Percentiles rank a stretch among this genome's conserved stretches.
These are phyloP conservation scores for Bacidia gigantensis DNA, from an alignment of 495 filamentous ascomycete species.

Conservation along the genomic window DNA sequence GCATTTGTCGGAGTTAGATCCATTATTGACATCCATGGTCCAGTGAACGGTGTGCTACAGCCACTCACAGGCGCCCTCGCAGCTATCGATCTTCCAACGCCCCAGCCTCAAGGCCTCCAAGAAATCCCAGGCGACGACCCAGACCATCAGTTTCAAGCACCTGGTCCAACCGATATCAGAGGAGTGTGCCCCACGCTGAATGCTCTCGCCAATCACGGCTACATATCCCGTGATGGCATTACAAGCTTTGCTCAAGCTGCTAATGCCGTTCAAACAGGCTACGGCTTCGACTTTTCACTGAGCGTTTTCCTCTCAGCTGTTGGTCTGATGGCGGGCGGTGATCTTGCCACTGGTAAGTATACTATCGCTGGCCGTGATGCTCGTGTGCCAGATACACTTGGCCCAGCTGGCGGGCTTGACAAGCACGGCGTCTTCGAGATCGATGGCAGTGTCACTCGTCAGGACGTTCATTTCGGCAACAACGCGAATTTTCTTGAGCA, in stretches of 20 bases:
- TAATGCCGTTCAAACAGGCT: conserved; percentile 18
- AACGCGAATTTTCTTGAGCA: conserved; percentile 17
- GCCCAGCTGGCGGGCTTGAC: conserved; percentile 16
- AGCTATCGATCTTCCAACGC: conserved; percentile 12
- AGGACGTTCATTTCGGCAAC: conserved; percentile 19
- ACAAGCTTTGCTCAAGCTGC: conserved; percentile 18
- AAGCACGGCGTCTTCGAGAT: conserved; percentile 19
- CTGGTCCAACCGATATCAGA: conserved; percentile 15
- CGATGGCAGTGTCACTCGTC: conserved; percentile 17
- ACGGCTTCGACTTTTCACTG: conserved; percentile 16
- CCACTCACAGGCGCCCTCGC: conserved; percentile 12
- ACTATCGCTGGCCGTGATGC: conserved; percentile 14
- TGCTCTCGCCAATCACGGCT: conserved; percentile 37
- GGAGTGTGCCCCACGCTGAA: conserved; percentile 36
- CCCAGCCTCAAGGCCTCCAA: conserved; percentile 9
- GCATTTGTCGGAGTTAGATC: too few species aligned
- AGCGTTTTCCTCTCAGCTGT: conserved; percentile 16
- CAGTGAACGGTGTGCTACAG: conserved; percentile 15
- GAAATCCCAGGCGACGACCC: conserved; percentile 13
- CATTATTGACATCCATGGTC: too few species aligned
- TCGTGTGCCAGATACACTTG: conserved; percentile 18
- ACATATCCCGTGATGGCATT: conserved; percentile 32
- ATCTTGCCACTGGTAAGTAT: conserved; percentile 18
- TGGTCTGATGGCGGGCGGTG: conserved; percentile 18
- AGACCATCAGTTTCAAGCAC: conserved; percentile 14